A percentile compares a stretch with the other conserved stretches of the same genome.
Evolutionary conservation across 352 stramenopile species (phyloP).

Genomic region (Pythium aristosporum): DNA sequence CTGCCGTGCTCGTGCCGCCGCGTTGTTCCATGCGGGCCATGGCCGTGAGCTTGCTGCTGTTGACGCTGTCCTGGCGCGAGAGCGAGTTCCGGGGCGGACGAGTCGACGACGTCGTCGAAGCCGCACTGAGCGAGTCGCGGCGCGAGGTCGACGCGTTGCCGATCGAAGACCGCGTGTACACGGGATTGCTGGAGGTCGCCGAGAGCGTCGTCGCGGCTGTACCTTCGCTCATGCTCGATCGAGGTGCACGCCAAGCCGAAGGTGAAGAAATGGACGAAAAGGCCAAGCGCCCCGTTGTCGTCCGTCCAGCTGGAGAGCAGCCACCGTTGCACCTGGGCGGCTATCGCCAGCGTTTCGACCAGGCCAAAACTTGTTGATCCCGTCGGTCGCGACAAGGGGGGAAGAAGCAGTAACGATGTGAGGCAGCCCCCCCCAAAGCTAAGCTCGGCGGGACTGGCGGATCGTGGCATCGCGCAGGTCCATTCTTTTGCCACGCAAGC

Average conservation of each 20-base stretch:
- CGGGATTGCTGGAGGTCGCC: neutral
- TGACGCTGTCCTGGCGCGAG: conserved; percentile 10
- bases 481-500: neutral
- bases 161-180: conserved; percentile 21
- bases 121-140: conserved; percentile 7
- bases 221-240: conserved; percentile 17
- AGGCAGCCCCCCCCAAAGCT: neutral
- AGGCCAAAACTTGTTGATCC: too few species aligned
- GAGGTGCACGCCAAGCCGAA: neutral
- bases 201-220: conserved; percentile 24
- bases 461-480: conserved; percentile 4
- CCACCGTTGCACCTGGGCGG: too few species aligned
- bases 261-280: conserved; percentile 4
- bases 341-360: too few species aligned
- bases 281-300: too few species aligned
- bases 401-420: neutral
- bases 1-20: conserved; percentile 10
- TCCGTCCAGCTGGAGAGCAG: too few species aligned
- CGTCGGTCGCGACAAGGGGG: too few species aligned
- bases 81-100: conserved; percentile 12
- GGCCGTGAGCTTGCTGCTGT: conserved; percentile 21
- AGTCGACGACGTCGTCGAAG: neutral
- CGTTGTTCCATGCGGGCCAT: conserved; percentile 28
- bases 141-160: neutral
- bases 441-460: neutral